Evolutionary conservation across 78 protist species (phyloP), one percentile per base, ranked within the genome.

Genomic region (Dictyostelium purpureum): DNA sequence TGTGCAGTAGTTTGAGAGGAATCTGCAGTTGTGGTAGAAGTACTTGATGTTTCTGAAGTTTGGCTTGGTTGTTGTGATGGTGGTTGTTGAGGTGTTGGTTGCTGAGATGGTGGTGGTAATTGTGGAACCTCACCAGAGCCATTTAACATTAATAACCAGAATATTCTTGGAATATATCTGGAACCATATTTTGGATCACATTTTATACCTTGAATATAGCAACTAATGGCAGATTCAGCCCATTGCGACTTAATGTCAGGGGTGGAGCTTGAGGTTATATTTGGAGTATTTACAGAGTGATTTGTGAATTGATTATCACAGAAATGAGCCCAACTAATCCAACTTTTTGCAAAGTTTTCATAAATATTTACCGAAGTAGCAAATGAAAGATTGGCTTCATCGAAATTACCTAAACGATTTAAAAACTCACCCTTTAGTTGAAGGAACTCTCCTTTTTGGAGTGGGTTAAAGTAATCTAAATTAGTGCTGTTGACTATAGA

Each of bases 291-390:
- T 16, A 24, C 47, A 26, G 18, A 33, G n/a, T 69, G 54, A 54
- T 57, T 67, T 0, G 78, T 61, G 37, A 93, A 93, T 61, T 71
- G 92, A 26, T 87, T 75, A 43, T 95, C 97, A 63, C 96, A 94
- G 59, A 74, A 94, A n/a, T 69, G 51, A n/a, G 89, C 96, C 97
- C 96, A 93, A 24, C 70, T 85, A 12, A 69, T 24, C 96, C 97
- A 93, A 42, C 76, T 90, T 79, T 70, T 69, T 24, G 97, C 28
- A 42, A 38, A 74, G 82, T 71, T 93, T n/a, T 96, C 96, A 77
- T 26, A 82, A 24, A 80, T 67, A 37, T 38, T 24, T 3, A 96
- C 59, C 18, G 96, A 81, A 6, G 96, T 79, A 2, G 94, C 51
- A 63, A 93, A 96, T 0, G 95, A 57, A 52, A 45, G 69, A 70